These are phyloP conservation scores for Cordyceps fumosorosea DNA, from an alignment of 2,329 filamentous ascomycete species.

Conservation along the genomic window DNA sequence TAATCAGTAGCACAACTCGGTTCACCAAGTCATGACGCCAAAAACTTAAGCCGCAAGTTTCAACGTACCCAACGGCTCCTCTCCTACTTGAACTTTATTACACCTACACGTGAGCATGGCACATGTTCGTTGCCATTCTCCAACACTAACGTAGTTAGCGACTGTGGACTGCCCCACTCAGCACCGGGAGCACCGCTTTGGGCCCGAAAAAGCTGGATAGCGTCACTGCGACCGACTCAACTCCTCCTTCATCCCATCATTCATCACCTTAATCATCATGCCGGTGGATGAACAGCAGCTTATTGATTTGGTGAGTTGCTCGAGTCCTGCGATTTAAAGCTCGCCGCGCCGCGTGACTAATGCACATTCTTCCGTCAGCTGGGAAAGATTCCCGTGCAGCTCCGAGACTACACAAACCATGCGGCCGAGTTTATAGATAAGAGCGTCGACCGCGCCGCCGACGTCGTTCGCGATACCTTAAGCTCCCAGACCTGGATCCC, in stretches of 20 bases:
- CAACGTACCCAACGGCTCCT: not conserved
- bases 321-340: not conserved
- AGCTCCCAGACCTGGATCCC: constrained; percentile 67
- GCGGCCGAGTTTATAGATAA: constrained; percentile 75
- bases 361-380: constrained; percentile 32
- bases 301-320: constrained; percentile 60
- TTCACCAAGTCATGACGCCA: too few relatives aligned
- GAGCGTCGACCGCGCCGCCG: constrained; percentile 71
- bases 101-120: constrained; percentile 4
- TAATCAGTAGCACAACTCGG: too few relatives aligned
- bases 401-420: constrained; percentile 63
- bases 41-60: not conserved
- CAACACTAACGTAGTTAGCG: not conserved
- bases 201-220: constrained; percentile 11
- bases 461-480: constrained; percentile 61
- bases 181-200: not conserved
- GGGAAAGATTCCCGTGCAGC: constrained; percentile 51
- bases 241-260: constrained; percentile 8
- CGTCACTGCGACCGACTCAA: constrained; percentile 6
- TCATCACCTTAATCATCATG: constrained; percentile 45
- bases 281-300: constrained; percentile 74
- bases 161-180: constrained; percentile 3
- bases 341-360: not conserved
- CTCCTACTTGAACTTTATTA: not conserved
- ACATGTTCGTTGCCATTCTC: not conserved